Conservation (phyloP, 108 stramenopile species). For the Chaetoceros muelleri region DNA sequence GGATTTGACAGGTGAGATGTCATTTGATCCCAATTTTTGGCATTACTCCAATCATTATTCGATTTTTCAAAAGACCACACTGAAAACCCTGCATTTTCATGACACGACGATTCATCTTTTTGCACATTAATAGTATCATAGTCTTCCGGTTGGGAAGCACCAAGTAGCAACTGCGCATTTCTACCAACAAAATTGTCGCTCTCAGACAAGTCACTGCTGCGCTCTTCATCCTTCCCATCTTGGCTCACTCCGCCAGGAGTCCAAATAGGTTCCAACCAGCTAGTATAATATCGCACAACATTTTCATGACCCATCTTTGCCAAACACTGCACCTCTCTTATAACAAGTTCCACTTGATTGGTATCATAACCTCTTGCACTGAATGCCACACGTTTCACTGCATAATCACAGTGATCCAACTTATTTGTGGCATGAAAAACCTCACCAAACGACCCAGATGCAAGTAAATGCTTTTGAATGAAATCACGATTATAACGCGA, state of each 20-base stretch:
- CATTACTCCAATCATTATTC: not conserved
- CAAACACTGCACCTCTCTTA: conserved; percentile 82
- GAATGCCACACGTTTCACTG: conserved; percentile 71
- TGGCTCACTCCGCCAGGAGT: conserved; percentile 5
- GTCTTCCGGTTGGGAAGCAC: too few species aligned
- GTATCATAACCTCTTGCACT: conserved; percentile 61
- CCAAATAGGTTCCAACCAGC: conserved; percentile 88
- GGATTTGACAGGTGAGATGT: not conserved
- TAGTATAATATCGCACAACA: conserved; percentile 86
- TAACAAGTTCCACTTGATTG: conserved; percentile 50
- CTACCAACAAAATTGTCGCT: not conserved
- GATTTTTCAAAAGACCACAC: not conserved
- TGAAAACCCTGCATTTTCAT: too few species aligned
- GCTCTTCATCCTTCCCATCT: not conserved
- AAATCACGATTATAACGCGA: conserved; percentile 83
- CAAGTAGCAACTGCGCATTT: too few species aligned
- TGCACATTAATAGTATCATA: too few species aligned
- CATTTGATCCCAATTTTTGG: not conserved
- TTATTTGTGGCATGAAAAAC: conserved; percentile 80
- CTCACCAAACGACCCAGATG: conserved; percentile 79
- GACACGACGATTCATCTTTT: too few species aligned
- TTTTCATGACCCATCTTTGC: conserved; percentile 83
- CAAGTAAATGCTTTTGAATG: conserved; percentile 46
- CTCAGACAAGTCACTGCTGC: not conserved
- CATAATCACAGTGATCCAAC: conserved; percentile 73